A percentile compares a stretch with the other conserved stretches of the same genome.
Evolutionary conservation across 495 filamentous ascomycete genomes (phyloP).

Genomic region (Neurospora sp.): DNA sequence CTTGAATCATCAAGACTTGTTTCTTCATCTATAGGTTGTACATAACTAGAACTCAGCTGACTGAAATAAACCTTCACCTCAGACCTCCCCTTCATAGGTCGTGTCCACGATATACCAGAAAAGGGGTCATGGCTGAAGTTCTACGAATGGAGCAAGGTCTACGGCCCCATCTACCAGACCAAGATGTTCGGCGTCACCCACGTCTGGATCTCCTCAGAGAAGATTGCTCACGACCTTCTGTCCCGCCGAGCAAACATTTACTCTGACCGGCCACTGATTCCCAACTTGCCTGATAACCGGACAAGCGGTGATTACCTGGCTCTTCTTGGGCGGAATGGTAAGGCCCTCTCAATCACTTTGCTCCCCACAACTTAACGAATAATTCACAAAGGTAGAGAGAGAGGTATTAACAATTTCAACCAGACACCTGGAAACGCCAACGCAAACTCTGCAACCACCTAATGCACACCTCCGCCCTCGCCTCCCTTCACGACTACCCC

Average conservation of each 20-base stretch:
- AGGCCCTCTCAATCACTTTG: background rate
- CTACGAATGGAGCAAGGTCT: constrained; percentile 50
- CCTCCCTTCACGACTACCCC: constrained; percentile 40
- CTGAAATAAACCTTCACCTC: background rate
- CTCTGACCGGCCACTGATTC: constrained; percentile 49
- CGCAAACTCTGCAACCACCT: constrained; percentile 48
- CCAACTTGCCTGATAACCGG: constrained; percentile 43
- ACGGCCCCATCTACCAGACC: constrained; percentile 53
- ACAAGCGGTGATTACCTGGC: constrained; percentile 48
- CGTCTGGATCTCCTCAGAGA: constrained; percentile 50
- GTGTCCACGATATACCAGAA: constrained; percentile 47
- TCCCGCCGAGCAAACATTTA: constrained; percentile 50
- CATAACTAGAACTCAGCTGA: background rate
- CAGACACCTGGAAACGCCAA: constrained; percentile 49
- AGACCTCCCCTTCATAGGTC: constrained; percentile 46
- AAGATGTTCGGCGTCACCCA: constrained; percentile 46
- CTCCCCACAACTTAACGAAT: too few relatives aligned
- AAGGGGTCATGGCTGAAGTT: constrained; percentile 46
- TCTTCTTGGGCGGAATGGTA: constrained; percentile 42
- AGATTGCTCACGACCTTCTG: constrained; percentile 49
- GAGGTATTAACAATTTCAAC: background rate
- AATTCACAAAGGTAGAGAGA: too few relatives aligned
- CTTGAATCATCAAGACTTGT: background rate
- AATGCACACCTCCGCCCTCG: constrained; percentile 38
- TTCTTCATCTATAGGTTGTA: background rate